Evolutionary conservation across 345 rosid genomes (phyloP).

Genomic region (Aquilaria yunnanensis): DNA sequence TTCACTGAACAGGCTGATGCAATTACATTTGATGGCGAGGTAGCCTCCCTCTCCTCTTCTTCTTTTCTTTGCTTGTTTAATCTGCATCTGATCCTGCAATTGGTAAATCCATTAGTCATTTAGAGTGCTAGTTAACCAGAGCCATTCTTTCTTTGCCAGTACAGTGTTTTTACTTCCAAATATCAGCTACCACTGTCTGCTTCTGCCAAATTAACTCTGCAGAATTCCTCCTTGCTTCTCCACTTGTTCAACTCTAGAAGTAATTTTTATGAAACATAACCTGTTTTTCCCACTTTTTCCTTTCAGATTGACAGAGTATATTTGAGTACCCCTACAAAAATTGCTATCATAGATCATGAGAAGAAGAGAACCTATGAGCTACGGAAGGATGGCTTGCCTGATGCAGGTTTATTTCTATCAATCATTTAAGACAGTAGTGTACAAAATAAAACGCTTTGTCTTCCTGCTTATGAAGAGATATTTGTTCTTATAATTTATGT

Average conservation of each 20-base stretch:
- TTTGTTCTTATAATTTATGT: background rate
- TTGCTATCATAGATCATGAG: conserved; percentile 89
- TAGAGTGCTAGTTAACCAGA: background rate
- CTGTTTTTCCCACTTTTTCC: background rate
- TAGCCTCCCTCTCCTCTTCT: conserved; percentile 15
- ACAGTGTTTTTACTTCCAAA: no score
- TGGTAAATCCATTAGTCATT: background rate
- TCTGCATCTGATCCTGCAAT: background rate
- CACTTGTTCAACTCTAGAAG: no score
- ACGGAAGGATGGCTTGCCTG: conserved; percentile 72
- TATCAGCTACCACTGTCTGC: no score
- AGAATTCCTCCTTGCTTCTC: no score
- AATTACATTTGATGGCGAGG: conserved; percentile 86
- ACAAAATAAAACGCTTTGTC: no score
- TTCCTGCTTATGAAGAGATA: background rate
- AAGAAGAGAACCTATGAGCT: conserved; percentile 80
- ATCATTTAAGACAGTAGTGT: no score
- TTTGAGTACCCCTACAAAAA: conserved; percentile 79
- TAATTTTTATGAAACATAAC: no score
- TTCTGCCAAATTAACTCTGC: background rate
- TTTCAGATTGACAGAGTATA: conserved; percentile 68
- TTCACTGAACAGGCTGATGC: conserved; percentile 95
- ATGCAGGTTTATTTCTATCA: conserved; percentile 44
- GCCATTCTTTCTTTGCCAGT: background rate
- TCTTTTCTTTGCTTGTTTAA: background rate